These are phyloP conservation scores for Dioszegia aurantiaca DNA, from an alignment of 768 basidiomycete species.

Conservation along the genomic window DNA sequence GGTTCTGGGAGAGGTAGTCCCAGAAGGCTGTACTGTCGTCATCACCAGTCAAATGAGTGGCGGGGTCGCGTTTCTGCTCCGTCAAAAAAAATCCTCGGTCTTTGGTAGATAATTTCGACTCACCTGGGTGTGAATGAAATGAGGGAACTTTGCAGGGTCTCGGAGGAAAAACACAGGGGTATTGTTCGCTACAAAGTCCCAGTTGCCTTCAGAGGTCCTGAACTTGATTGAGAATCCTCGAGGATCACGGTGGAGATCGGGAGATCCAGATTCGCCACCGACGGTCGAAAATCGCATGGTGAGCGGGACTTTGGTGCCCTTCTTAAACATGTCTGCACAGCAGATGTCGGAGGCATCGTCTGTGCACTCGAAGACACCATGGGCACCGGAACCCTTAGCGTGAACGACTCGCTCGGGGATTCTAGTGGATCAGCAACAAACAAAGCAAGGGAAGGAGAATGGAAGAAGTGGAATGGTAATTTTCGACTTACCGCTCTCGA, in stretches of 20 bases:
- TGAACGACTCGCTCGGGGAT: slow-evolving; percentile 54
- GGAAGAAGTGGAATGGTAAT: no score
- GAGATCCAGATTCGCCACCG: slow-evolving; percentile 55
- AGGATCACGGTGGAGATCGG: slow-evolving; percentile 55
- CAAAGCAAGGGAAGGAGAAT: neutral
- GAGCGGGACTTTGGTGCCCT: slow-evolving; percentile 51
- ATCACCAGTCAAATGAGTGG: slow-evolving; percentile 83
- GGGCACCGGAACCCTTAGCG: slow-evolving; percentile 67
- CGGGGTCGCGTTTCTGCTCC: slow-evolving; percentile 62
- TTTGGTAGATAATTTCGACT: no score
- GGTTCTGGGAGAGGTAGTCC: slow-evolving; percentile 59
- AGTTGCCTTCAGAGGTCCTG: slow-evolving; percentile 55
- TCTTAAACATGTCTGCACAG: slow-evolving; percentile 52
- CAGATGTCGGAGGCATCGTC: slow-evolving; percentile 53
- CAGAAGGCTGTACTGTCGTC: slow-evolving; percentile 61
- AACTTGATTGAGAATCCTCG: slow-evolving; percentile 56
- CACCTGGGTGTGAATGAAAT: slow-evolving; percentile 56
- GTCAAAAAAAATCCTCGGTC: no score
- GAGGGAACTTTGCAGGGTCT: slow-evolving; percentile 55
- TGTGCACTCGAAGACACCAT: slow-evolving; percentile 54
- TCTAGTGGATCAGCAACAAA: slow-evolving; percentile 18
- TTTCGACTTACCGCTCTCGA: slow-evolving; percentile 48
- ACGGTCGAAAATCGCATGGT: slow-evolving; percentile 55
- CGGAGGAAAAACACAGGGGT: slow-evolving; percentile 31
- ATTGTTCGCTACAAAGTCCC: slow-evolving; percentile 53